A percentile compares a stretch with the other conserved stretches of the same genome.
These are phyloP conservation scores for Populus trichocarpa DNA, from an alignment of 441 rosid species.

Conservation along the genomic window DNA sequence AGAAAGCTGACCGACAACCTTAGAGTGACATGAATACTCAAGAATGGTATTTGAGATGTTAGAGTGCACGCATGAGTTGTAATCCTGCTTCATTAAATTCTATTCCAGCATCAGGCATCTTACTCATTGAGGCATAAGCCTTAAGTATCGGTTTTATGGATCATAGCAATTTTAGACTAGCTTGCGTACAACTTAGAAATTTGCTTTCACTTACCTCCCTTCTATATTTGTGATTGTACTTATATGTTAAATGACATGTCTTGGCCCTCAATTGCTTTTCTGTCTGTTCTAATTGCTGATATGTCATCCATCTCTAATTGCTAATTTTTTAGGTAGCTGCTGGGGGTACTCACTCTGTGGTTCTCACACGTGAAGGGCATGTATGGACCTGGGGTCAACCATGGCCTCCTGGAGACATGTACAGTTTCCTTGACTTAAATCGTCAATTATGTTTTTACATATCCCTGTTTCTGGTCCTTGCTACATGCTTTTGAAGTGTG, in stretches of 20 bases:
- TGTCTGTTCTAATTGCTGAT: conserved; percentile 15
- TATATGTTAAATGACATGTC: not conserved
- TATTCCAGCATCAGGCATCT: not conserved
- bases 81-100: not conserved
- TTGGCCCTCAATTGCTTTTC: conserved; percentile 7
- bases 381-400: conserved; percentile 99
- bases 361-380: conserved; percentile 82
- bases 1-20: not conserved
- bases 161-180: not conserved
- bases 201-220: not conserved
- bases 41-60: not conserved
- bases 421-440: conserved; percentile 18
- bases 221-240: not conserved
- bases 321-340: conserved; percentile 75
- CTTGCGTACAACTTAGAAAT: not conserved
- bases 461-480: conserved; percentile 2
- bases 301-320: conserved; percentile 13
- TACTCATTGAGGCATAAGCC: not conserved
- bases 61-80: not conserved
- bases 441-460: not conserved
- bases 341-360: conserved; percentile 98
- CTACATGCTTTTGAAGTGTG: not conserved
- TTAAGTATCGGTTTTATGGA: not conserved
- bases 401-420: conserved; percentile 99
- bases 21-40: not conserved